Base-by-base conservation (phyloP, 768 basidiomycete species). In the Strobilomyces dryophilus region DNA sequence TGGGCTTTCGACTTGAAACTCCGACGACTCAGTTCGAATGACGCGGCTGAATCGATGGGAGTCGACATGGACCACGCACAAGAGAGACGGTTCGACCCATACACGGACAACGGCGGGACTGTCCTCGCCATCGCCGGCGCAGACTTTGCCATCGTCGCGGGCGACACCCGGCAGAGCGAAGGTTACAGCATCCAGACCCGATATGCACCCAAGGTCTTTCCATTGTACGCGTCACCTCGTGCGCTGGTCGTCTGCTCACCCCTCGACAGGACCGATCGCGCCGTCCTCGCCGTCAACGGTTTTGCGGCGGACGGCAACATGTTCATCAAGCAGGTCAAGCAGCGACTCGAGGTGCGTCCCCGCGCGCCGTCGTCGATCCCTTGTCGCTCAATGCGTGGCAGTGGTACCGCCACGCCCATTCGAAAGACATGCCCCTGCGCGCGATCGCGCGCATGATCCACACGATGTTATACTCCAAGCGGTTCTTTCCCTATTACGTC, bases 401-500 rank as follows among this genome's bases (percentile, higher is more conserved):
- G 95, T 98, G 94, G 95, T 99, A 98, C 72, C 83, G 87, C 52
- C 94, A 98, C 71, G 94, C 93, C 10, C 95, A 99, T 72, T 82
- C 92, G 56, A 97, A 97, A 72, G 92, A 93, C 61, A 98, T 98
- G 91, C 86, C 92, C n/a, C 79, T 99, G 35, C 87, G 88, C 57
- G 86, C 94, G 24, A 97, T 99, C 66, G 97, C 97, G n/a, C 84
- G 97, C 53, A 79, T 99, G 63, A 95, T 99, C 52, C 95, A 98
- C 71, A 97, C 95, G 17, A 95, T 98, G 92, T 81, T 99, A 26
- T 99, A 99, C 69, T 88, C 81, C 37, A 87, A 89, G 58, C 86
- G 95, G 48, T 95, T 97, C 78, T 99, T 99, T 83, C 97, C 97
- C 1, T 98, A 89, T 79, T 99, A 95, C 71, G 89, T 95, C 31